Evolutionary conservation across 2,329 filamentous ascomycete genomes (phyloP).

Genomic region (Monosporascus sp.): DNA sequence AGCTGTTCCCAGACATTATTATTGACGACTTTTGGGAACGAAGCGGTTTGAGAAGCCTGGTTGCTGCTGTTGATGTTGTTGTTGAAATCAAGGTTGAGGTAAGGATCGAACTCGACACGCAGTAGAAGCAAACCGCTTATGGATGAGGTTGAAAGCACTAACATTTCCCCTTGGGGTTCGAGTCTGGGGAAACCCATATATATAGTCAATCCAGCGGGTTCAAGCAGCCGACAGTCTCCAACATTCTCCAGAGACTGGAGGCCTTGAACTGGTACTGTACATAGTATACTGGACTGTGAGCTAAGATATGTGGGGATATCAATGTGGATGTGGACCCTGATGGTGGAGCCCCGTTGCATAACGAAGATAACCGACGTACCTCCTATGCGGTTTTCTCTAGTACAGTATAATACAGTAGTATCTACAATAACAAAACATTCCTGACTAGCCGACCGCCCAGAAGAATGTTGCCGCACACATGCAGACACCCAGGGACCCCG

Average conservation of each 20-base stretch:
- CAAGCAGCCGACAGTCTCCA: too few relatives aligned
- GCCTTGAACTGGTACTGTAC: not conserved
- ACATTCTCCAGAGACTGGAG: not conserved
- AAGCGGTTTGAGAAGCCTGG: not conserved
- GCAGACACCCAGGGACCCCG: too few relatives aligned
- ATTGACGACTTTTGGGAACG: not conserved
- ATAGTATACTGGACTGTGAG: not conserved
- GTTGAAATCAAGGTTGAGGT: conserved; percentile 11
- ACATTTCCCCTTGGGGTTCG: not conserved
- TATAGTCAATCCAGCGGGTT: not conserved
- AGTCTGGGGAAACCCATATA: not conserved
- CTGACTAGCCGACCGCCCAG: not conserved
- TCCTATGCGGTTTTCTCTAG: not conserved
- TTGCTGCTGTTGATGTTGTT: not conserved
- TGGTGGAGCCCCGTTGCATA: not conserved
- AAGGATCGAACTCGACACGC: conserved; percentile 32
- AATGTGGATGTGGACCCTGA: not conserved
- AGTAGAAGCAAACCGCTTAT: not conserved
- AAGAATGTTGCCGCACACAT: not conserved
- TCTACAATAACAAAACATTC: not conserved
- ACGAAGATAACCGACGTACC: not conserved
- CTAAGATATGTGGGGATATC: not conserved
- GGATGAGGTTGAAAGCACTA: not conserved
- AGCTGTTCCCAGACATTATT: conserved; percentile 16
- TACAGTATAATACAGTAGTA: not conserved